Conservation (phyloP, 805 yeast genomes). For the Barnettozyma pratensis region DNA sequence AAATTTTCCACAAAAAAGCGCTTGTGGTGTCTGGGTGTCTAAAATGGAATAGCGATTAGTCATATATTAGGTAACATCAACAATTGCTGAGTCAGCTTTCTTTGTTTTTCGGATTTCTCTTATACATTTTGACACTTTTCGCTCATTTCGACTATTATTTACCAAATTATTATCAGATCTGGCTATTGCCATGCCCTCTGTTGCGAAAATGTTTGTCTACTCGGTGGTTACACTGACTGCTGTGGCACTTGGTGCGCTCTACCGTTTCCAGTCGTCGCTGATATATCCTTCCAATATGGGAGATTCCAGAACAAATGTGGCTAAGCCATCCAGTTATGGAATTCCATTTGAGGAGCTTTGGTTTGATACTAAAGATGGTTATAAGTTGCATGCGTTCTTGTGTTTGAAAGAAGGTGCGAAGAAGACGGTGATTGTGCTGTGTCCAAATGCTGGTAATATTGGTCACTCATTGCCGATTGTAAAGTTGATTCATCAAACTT, state of each 20-base stretch:
- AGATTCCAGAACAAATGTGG: conserved; percentile 64
- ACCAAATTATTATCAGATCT: too few species aligned
- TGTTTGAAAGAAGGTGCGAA: conserved; percentile 50
- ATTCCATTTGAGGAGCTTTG: conserved; percentile 59
- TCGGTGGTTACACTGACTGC: conserved; percentile 41
- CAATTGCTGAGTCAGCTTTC: too few species aligned
- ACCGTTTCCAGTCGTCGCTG: conserved; percentile 55
- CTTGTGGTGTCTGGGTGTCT: too few species aligned
- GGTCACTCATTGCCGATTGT: conserved; percentile 87
- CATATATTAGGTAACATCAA: too few species aligned
- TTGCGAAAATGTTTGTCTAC: conserved; percentile 33
- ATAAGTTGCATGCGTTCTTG: conserved; percentile 57
- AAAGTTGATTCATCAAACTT: conserved; percentile 52
- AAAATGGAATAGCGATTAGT: too few species aligned
- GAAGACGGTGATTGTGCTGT: conserved; percentile 70
- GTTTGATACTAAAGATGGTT: conserved; percentile 67
- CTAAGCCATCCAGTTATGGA: conserved; percentile 68
- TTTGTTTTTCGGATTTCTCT: too few species aligned
- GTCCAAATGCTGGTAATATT: conserved; percentile 96
- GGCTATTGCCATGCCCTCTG: background rate
- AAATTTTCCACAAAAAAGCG: too few species aligned
- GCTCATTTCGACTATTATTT: too few species aligned
- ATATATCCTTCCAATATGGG: conserved; percentile 84
- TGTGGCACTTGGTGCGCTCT: conserved; percentile 46
- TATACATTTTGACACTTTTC: too few species aligned